These are phyloP conservation scores for Ustanciosporium gigantosporum DNA, from an alignment of 1,284 basidiomycete genomes.

Conservation along the genomic window DNA sequence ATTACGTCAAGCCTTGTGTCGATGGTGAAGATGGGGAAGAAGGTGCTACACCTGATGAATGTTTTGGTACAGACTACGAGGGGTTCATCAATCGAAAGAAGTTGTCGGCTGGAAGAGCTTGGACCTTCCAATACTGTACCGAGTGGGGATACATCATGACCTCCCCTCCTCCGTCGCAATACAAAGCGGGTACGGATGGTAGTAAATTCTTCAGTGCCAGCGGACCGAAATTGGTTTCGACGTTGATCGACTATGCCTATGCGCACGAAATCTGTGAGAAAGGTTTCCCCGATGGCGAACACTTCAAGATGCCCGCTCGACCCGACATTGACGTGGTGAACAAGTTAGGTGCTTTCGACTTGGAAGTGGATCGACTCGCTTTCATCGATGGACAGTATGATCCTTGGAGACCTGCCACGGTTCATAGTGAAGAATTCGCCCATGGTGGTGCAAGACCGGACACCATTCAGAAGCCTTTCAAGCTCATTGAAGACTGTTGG, in stretches of 20 bases:
- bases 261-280: constrained; percentile 77
- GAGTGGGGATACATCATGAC: constrained; percentile 86
- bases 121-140: constrained; percentile 79
- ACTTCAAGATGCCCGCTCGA: constrained; percentile 71
- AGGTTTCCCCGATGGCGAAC: constrained; percentile 78
- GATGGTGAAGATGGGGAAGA: constrained; percentile 18
- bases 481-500: constrained; percentile 72
- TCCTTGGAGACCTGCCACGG: constrained; percentile 84
- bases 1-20: constrained; percentile 36
- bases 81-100: constrained; percentile 68
- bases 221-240: constrained; percentile 72
- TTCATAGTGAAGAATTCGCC: constrained; percentile 70
- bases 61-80: constrained; percentile 76
- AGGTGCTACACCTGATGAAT: constrained; percentile 60
- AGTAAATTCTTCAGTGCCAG: constrained; percentile 24
- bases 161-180: constrained; percentile 29
- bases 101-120: constrained; percentile 77
- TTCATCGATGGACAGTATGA: constrained; percentile 83
- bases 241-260: constrained; percentile 74
- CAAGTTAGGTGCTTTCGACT: constrained; percentile 64
- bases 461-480: constrained; percentile 77
- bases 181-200: constrained; percentile 13
- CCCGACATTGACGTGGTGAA: constrained; percentile 84
- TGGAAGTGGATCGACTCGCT: constrained; percentile 75
- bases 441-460: constrained; percentile 73